Evolutionary conservation across 768 basidiomycete species (phyloP).

Genomic region (Phaeotremella skinneri): DNA sequence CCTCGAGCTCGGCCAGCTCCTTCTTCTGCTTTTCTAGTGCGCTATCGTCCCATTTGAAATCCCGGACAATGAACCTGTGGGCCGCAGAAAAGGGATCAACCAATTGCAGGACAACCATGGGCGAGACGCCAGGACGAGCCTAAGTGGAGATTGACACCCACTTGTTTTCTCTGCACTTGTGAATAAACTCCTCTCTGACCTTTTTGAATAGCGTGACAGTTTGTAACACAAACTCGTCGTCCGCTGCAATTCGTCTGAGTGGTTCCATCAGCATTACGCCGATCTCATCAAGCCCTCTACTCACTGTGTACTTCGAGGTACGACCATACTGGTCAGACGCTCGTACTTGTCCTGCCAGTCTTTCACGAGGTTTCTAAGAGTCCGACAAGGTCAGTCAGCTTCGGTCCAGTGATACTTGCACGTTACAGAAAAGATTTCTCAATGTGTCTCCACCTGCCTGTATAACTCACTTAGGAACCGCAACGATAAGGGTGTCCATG

Average conservation of each 20-base stretch:
- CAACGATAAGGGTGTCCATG: slow-evolving; percentile 85
- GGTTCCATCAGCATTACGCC: not conserved
- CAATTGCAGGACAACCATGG: not conserved
- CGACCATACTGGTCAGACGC: slow-evolving; percentile 79
- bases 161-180: slow-evolving; percentile 95
- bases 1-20: slow-evolving; percentile 73
- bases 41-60: slow-evolving; percentile 84
- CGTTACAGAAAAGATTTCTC: not conserved
- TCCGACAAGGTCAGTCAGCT: slow-evolving; percentile 13
- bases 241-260: slow-evolving; percentile 68
- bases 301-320: slow-evolving; percentile 85
- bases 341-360: slow-evolving; percentile 91
- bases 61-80: slow-evolving; percentile 83
- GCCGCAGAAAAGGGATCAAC: not conserved
- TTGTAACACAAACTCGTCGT: slow-evolving; percentile 85
- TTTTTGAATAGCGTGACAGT: slow-evolving; percentile 84
- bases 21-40: slow-evolving; percentile 74
- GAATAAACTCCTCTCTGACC: slow-evolving; percentile 85
- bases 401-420: too few relatives aligned
- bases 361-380: slow-evolving; percentile 68
- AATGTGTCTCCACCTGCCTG: too few relatives aligned
- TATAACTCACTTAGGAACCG: slow-evolving; percentile 85
- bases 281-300: slow-evolving; percentile 39
- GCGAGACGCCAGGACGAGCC: not conserved
- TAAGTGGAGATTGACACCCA: slow-evolving; percentile 52